Base-by-base conservation (phyloP, 352 stramenopile species). In the Phytophthora constricta region DNA sequence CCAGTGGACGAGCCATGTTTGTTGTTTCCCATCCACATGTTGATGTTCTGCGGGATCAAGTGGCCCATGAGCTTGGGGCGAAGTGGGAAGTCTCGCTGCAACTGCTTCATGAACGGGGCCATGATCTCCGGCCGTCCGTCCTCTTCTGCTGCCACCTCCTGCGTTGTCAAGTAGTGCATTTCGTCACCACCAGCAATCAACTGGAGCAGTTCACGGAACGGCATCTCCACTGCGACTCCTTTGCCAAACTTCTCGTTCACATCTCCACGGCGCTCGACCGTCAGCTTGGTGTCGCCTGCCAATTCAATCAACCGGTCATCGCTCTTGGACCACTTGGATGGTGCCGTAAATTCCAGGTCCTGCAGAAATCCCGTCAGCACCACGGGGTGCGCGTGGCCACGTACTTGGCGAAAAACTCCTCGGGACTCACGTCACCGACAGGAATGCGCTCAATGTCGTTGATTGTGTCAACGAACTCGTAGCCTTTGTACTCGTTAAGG, bases 11-110 rank as follows among this genome's bases (percentile, higher is more conserved):
- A 95, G 10, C 84, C 88, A 42, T 86, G 80, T 68, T 77, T 81
- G 66, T 86, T 94, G 69, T 91, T 90, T 19, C 97, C 96, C 85
- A 98, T 98, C 97, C 97, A 99, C 55, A 99, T 77, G 80, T 99
- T 99, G 67, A 98, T 93, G 64, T 98, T 98, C 61, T 97, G 81
- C 23, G 92, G 88, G 25, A 98, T 82, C 48, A 99, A 84, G 61
- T 94, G 77, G 20, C 89, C 87, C 69, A 93, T 68, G 20, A 98
- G 81, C 48, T 65, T 71, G 2, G 96, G 96, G 4, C 80, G 79
- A 43, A 98, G 51, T 16, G 96, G 93, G 66, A 97, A 94, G 37
- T 93, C 88, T 42, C 78, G 39, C 45, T 84, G 76, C 25, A 98
- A 70, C 51, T 86, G 59, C 34, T 77, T 79, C 16, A 98, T 73